phyloP scores from a whole-genome alignment of 2,329 filamentous ascomycete genomes.

The Paracoccidioides brasiliensis region DNA sequence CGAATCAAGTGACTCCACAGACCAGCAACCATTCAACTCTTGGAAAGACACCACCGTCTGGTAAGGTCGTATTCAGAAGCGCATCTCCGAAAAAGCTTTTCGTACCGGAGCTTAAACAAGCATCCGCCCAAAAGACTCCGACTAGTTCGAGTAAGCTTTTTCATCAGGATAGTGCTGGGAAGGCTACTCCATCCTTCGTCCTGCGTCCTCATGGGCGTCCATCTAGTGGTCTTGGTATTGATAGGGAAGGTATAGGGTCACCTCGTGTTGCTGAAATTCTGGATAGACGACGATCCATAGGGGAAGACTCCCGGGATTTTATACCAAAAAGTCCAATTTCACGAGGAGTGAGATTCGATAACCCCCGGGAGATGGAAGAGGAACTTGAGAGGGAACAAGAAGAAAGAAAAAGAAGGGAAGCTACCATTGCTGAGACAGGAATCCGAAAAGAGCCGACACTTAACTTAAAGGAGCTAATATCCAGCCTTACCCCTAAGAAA shows the following conservation, averaged over 20 bases:
- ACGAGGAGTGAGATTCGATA: conserved; percentile 48
- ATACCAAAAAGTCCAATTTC: conserved; percentile 37
- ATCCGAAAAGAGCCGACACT: conserved; percentile 48
- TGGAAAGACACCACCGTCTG: conserved; percentile 38
- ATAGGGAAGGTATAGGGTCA: conserved; percentile 59
- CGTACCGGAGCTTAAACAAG: conserved; percentile 29
- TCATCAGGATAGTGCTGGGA: conserved; percentile 42
- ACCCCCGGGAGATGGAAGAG: conserved; percentile 48
- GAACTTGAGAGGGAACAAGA: conserved; percentile 51
- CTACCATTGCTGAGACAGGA: conserved; percentile 37
- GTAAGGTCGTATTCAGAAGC: conserved; percentile 33
- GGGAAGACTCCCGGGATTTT: conserved; percentile 52
- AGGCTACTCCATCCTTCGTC: conserved; percentile 49
- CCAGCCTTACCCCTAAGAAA: conserved; percentile 64
- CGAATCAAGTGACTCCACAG: conserved; percentile 34
- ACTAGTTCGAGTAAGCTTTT: conserved; percentile 36
- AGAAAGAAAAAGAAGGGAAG: conserved; percentile 48
- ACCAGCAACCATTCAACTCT: conserved; percentile 35
- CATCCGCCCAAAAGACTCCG: conserved; percentile 24
- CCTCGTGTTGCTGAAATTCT: conserved; percentile 59
- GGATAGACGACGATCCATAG: conserved; percentile 57
- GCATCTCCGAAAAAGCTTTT: conserved; percentile 39
- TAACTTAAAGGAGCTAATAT: conserved; percentile 64
- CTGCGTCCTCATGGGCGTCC: conserved; percentile 48
- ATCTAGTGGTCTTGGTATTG: conserved; percentile 56